phyloP scores from a whole-genome alignment of 2,329 filamentous ascomycete genomes.

The Intubia oerlemansii region DNA sequence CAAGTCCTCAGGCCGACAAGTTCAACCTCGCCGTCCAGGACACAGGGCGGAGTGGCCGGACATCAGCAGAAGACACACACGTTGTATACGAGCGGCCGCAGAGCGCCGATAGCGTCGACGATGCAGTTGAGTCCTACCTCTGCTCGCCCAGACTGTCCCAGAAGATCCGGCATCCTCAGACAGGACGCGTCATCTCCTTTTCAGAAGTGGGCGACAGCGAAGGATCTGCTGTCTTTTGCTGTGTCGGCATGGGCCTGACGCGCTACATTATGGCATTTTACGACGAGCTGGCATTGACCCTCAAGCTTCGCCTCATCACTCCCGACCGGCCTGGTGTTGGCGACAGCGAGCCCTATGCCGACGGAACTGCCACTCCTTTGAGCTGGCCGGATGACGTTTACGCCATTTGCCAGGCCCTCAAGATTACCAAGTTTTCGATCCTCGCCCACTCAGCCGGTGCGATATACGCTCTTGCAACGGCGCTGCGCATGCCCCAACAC shows the following conservation, averaged over 20 bases:
- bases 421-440: slow-evolving; percentile 90
- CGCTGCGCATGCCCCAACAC: slow-evolving; percentile 85
- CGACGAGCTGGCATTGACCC: slow-evolving; percentile 74
- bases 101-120: slow-evolving; percentile 72
- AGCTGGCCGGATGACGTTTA: slow-evolving; percentile 92
- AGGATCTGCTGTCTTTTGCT: slow-evolving; percentile 85
- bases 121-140: slow-evolving; percentile 70
- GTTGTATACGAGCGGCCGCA: slow-evolving; percentile 49
- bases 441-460: slow-evolving; percentile 90
- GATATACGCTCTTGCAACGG: slow-evolving; percentile 93
- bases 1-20: slow-evolving; percentile 21
- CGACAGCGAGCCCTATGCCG: slow-evolving; percentile 67
- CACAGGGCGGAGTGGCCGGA: too few relatives aligned
- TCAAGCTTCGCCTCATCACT: slow-evolving; percentile 80
- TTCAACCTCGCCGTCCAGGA: too few relatives aligned
- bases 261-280: slow-evolving; percentile 95
- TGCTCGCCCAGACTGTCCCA: slow-evolving; percentile 69
- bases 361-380: slow-evolving; percentile 66
- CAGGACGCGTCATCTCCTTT: slow-evolving; percentile 76
- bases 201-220: slow-evolving; percentile 89
- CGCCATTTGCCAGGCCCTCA: slow-evolving; percentile 76
- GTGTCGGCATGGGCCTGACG: slow-evolving; percentile 92
- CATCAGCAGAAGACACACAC: slow-evolving; percentile 7
- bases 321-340: slow-evolving; percentile 87
- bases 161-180: slow-evolving; percentile 69